phyloP scores from a whole-genome alignment of 768 basidiomycete genomes.

The Lactifluus rugatus region DNA sequence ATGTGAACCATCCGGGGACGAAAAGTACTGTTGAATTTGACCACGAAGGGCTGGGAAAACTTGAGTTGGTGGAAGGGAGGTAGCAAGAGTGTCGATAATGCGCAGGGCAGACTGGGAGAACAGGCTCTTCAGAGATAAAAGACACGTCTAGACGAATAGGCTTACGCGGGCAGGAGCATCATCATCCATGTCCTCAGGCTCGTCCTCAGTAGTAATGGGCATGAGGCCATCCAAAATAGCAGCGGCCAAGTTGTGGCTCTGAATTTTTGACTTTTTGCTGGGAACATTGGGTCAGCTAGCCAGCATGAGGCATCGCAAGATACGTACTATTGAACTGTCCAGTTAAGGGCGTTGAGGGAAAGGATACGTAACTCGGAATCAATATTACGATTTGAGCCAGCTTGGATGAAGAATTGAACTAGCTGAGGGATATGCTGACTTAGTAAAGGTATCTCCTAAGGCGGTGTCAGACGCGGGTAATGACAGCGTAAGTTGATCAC shows the following conservation, averaged over 20 bases:
- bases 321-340: conserved; percentile 91
- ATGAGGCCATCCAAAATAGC: conserved; percentile 86
- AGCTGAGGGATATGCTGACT: conserved; percentile 81
- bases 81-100: conserved; percentile 86
- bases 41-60: conserved; percentile 87
- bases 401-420: conserved; percentile 77
- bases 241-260: conserved; percentile 72
- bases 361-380: conserved; percentile 79
- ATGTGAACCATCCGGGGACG: conserved; percentile 62
- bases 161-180: conserved; percentile 85
- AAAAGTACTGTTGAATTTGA: conserved; percentile 79
- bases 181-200: conserved; percentile 90
- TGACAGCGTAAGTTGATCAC: conserved; percentile 21
- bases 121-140: neutral
- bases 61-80: conserved; percentile 85
- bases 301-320: neutral
- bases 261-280: conserved; percentile 95
- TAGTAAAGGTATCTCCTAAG: conserved; percentile 87
- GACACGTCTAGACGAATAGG: neutral
- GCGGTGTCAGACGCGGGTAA: conserved; percentile 9
- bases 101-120: conserved; percentile 77
- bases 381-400: conserved; percentile 68
- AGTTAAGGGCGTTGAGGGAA: conserved; percentile 86
- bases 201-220: conserved; percentile 88
- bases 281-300: conserved; percentile 13